phyloP scores from a whole-genome alignment of 352 stramenopile genomes.

The Thraustotheca clavata region DNA sequence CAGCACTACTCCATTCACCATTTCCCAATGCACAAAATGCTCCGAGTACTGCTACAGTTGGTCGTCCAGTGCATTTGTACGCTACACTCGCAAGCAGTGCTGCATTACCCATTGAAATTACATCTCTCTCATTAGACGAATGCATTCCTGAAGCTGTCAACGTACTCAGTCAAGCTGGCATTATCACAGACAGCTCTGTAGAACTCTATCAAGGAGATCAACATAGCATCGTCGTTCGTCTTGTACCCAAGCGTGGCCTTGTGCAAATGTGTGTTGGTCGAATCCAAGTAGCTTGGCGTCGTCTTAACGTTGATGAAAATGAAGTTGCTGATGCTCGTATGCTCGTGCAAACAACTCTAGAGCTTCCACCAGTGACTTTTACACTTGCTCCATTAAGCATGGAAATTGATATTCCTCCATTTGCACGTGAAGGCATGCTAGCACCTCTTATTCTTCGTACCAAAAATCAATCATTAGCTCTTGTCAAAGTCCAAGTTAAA shows the following conservation, averaged over 20 bases:
- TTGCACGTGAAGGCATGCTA: constrained; percentile 57
- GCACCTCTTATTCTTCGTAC: constrained; percentile 47
- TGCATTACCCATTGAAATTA: constrained; percentile 39
- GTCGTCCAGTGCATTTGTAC: constrained; percentile 53
- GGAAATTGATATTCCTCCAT: constrained; percentile 51
- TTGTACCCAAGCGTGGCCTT: constrained; percentile 37
- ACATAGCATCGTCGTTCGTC: constrained; percentile 48
- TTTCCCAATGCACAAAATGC: background rate
- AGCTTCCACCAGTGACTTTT: constrained; percentile 60
- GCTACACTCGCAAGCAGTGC: constrained; percentile 43
- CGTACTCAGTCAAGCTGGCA: background rate
- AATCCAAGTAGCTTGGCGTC: constrained; percentile 52
- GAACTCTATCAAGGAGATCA: constrained; percentile 45
- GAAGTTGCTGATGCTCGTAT: too few species aligned
- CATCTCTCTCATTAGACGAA: constrained; percentile 45
- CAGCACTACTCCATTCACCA: background rate
- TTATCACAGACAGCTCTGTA: constrained; percentile 23
- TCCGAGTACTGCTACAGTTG: constrained; percentile 24
- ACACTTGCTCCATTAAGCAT: constrained; percentile 56
- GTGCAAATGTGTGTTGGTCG: constrained; percentile 44
- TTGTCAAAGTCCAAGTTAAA: constrained; percentile 65
- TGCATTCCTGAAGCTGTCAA: constrained; percentile 33
- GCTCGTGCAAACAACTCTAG: constrained; percentile 56
- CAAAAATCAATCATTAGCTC: constrained; percentile 61
- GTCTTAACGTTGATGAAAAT: constrained; percentile 33